These are phyloP conservation scores for Cytauxzoon felis DNA, from an alignment of 169 alveolate species.

Conservation along the genomic window DNA sequence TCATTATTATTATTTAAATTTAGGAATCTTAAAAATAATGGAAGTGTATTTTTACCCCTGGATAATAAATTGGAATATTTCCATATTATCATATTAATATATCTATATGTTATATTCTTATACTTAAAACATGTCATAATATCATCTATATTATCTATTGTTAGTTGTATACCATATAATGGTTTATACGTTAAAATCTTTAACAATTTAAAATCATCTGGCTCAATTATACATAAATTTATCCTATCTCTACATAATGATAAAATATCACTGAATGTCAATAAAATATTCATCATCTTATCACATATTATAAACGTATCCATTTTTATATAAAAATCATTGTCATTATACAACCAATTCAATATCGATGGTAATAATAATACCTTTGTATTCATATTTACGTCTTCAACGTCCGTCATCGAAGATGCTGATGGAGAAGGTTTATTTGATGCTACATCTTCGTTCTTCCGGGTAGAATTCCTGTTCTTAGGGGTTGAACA, in stretches of 20 bases:
- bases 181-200: conserved; percentile 22
- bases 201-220: conserved; percentile 29
- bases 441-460: too few relatives aligned
- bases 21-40: conserved; percentile 55
- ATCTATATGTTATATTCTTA: conserved; percentile 35
- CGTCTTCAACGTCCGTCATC: too few relatives aligned
- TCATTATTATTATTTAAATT: conserved; percentile 49
- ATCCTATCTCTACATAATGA: neutral
- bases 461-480: too few relatives aligned
- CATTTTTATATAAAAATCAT: too few relatives aligned
- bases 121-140: conserved; percentile 7
- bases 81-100: conserved; percentile 57
- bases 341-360: too few relatives aligned
- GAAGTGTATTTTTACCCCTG: conserved; percentile 42
- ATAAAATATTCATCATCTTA: conserved; percentile 13
- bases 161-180: conserved; percentile 22
- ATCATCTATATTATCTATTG: neutral
- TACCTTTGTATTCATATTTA: too few relatives aligned
- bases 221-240: conserved; percentile 20
- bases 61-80: conserved; percentile 42
- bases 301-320: too few relatives aligned
- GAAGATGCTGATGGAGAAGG: too few relatives aligned
- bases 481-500: too few relatives aligned
- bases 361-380: too few relatives aligned
- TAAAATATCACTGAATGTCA: conserved; percentile 20